phyloP scores from a whole-genome alignment of 73 alveolate species.

The Paramecium caudatum region DNA sequence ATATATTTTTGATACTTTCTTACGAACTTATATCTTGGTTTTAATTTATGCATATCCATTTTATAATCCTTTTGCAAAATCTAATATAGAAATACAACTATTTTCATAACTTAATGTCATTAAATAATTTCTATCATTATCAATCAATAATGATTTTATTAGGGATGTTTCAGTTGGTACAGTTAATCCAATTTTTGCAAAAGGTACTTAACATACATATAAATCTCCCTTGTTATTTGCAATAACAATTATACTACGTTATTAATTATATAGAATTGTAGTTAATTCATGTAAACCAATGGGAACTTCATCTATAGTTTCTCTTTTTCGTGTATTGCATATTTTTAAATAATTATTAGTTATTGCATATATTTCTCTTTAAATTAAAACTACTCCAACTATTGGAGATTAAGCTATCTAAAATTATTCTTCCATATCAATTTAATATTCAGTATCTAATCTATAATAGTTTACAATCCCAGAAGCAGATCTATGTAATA shows the following conservation, averaged over 20 bases:
- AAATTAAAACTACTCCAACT: not conserved
- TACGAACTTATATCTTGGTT: constrained; percentile 49
- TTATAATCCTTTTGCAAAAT: constrained; percentile 64
- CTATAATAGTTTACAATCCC: constrained; percentile 7
- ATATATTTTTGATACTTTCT: not conserved
- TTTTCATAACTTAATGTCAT: constrained; percentile 59
- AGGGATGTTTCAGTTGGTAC: not conserved
- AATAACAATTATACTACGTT: not conserved
- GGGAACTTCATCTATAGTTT: not conserved
- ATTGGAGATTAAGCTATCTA: not conserved
- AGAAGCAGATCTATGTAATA: not conserved
- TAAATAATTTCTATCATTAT: constrained; percentile 62
- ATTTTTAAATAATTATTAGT: not conserved
- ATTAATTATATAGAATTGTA: constrained; percentile 8
- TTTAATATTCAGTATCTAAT: not conserved
- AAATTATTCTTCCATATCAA: constrained; percentile 29
- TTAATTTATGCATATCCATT: constrained; percentile 65
- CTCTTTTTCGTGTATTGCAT: not conserved
- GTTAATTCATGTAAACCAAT: constrained; percentile 32
- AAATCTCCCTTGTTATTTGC: constrained; percentile 49
- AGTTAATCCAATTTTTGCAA: not conserved
- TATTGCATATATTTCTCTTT: constrained; percentile 9
- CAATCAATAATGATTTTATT: constrained; percentile 64
- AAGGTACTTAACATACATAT: constrained; percentile 43
- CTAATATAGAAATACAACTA: constrained; percentile 61